phyloP scores from a whole-genome alignment of 805 yeast species.

The Saccharomyces mikatae region DNA sequence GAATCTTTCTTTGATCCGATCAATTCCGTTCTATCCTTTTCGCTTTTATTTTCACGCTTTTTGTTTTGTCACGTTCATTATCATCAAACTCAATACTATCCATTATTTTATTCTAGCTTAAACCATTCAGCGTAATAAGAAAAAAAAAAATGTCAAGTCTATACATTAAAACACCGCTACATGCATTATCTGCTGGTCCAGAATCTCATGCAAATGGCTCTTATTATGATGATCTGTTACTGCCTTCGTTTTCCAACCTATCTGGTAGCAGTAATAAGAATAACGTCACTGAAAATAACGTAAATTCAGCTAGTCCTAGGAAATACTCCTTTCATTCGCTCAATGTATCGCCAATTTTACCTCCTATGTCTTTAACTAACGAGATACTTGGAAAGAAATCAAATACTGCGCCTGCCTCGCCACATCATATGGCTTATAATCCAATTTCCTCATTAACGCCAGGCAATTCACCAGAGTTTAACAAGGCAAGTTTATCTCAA shows the following conservation, averaged over 20 bases:
- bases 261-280: background rate
- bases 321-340: background rate
- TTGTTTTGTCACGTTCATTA: background rate
- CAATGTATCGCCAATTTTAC: background rate
- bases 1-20: background rate
- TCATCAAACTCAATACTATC: background rate
- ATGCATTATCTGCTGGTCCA: constrained; percentile 4
- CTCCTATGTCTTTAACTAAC: background rate
- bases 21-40: background rate
- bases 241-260: background rate
- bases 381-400: constrained; percentile 12
- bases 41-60: background rate
- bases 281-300: background rate
- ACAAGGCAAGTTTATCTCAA: constrained; percentile 6
- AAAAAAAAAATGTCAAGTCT: constrained; percentile 6
- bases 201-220: constrained; percentile 1
- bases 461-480: constrained; percentile 17
- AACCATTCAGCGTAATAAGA: background rate
- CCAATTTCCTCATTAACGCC: constrained; percentile 14
- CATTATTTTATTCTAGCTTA: background rate
- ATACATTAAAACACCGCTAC: constrained; percentile 1
- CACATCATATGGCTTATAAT: constrained; percentile 8
- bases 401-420: constrained; percentile 29
- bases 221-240: background rate
- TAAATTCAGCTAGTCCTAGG: background rate